A percentile compares a stretch with the other conserved stretches of the same genome.
These are phyloP conservation scores for Cyberlindnera meyerae DNA, from an alignment of 805 yeast genomes.

Conservation along the genomic window DNA sequence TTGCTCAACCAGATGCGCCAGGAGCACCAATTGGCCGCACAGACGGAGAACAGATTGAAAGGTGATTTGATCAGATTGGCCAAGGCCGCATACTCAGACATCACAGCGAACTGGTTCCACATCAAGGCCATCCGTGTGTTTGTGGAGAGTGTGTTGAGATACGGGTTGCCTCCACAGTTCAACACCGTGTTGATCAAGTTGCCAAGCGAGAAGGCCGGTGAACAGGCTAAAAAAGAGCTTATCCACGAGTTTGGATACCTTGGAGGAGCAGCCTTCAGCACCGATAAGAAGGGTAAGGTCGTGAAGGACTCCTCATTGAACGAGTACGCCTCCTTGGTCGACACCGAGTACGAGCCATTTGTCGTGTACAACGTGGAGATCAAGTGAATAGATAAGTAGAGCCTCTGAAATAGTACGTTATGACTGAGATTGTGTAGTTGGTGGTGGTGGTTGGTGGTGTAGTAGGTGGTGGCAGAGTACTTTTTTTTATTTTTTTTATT, in stretches of 20 bases:
- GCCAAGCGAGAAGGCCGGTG: slow-evolving; percentile 39
- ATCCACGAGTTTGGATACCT: slow-evolving; percentile 77
- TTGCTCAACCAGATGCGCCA: slow-evolving; percentile 63
- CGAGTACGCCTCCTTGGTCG: slow-evolving; percentile 90
- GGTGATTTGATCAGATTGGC: slow-evolving; percentile 80
- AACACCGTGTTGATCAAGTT: slow-evolving; percentile 44
- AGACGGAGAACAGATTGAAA: slow-evolving; percentile 66
- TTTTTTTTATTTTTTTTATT: too few relatives aligned
- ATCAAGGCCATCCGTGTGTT: slow-evolving; percentile 80
- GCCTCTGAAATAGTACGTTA: too few relatives aligned
- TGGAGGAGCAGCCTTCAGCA: slow-evolving; percentile 82
- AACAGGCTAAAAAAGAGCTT: slow-evolving; percentile 64
- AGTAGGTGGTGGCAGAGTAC: too few relatives aligned
- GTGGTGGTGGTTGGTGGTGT: too few relatives aligned
- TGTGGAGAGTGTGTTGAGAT: slow-evolving; percentile 91
- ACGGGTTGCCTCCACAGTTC: slow-evolving; percentile 94
- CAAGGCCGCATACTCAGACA: slow-evolving; percentile 84
- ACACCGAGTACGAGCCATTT: slow-evolving; percentile 94
- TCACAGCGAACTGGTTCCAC: slow-evolving; percentile 84
- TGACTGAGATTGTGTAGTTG: too few relatives aligned
- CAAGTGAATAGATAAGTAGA: too few relatives aligned
- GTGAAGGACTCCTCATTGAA: slow-evolving; percentile 61
- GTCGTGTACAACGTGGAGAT: slow-evolving; percentile 66
- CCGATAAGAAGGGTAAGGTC: slow-evolving; percentile 61
- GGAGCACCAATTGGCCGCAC: slow-evolving; percentile 73